Evolutionary conservation across 768 basidiomycete genomes (phyloP), one percentile per base, ranked within the genome.

Genomic region (Chalciporus piperatus): DNA sequence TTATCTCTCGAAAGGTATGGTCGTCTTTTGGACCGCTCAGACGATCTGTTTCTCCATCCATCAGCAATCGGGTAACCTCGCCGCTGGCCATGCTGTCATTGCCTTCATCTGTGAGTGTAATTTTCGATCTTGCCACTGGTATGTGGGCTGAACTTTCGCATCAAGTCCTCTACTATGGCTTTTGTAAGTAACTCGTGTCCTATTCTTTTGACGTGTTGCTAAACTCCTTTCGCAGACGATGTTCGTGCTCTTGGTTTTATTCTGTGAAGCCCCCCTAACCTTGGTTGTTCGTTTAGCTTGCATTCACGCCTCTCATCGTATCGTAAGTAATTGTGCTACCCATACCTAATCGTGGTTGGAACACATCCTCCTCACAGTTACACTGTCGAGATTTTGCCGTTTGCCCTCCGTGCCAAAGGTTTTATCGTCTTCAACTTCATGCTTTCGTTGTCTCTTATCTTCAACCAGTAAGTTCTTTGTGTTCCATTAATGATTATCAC

Each of bases 361-460:
- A 46, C 33, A 4, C 4, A 19, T 13, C 37, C n/a, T 41, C 13
- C 7, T 37, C 8, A 25, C 45, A 68, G 65, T 5, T 75, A 76
- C 61, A 70, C 69, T 0, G 60, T 76, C 27, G 76, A 78, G 55
- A 76, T 76, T 49, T 57, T 77, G 55, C 75, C 74, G 9, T 75
- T 63, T 50, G 51, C 65, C 27, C 59, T 76, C 28, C 70, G 73
- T 45, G 72, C 74, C 47, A 75, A 74, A 56, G 74, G 73, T 8
- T 62, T 68, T 28, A 62, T 66, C 13, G 63, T 74, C 11, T 74
- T 74, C 54, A 70, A 69, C 41, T 76, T 76, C 56, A 54, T 65
- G 28, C 16, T 72, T 42, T 72, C 71, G 6, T 58, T 72, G 52
- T 59, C 75, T 19, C 64, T 76, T 27, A 72, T 79, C 49, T 73